phyloP scores from a whole-genome alignment of 345 rosid species.

The Syzygium jambos region DNA sequence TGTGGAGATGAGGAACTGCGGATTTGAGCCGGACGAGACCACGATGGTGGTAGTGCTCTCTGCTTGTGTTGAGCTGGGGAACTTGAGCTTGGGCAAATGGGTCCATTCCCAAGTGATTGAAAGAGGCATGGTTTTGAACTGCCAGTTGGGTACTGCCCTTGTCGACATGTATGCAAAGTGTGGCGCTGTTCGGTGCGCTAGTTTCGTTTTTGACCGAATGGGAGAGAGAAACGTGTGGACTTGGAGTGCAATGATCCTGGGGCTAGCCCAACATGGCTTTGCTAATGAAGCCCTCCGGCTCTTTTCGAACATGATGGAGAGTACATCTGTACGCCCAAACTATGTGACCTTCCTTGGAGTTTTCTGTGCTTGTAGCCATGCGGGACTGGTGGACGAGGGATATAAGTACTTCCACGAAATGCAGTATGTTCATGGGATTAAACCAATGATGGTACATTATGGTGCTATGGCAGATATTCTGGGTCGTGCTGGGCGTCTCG shows the following conservation, averaged over 20 bases:
- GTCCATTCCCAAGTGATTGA: constrained; percentile 53
- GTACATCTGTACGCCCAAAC: constrained; percentile 44
- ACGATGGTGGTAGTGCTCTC: constrained; percentile 68
- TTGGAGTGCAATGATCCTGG: constrained; percentile 91
- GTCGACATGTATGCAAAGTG: constrained; percentile 77
- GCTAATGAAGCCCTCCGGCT: constrained; percentile 53
- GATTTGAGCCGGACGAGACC: constrained; percentile 56
- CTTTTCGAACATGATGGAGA: constrained; percentile 38
- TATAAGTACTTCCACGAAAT: constrained; percentile 54
- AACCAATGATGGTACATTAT: constrained; percentile 62
- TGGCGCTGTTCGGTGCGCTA: constrained; percentile 46
- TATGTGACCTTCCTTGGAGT: constrained; percentile 82
- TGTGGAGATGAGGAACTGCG: constrained; percentile 32
- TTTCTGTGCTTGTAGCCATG: constrained; percentile 76
- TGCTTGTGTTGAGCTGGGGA: constrained; percentile 40
- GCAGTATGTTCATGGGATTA: constrained; percentile 55
- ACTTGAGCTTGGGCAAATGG: constrained; percentile 65
- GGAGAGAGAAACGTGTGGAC: constrained; percentile 68
- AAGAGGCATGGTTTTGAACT: constrained; percentile 46
- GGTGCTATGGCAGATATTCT: constrained; percentile 75
- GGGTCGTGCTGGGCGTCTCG: constrained; percentile 64
- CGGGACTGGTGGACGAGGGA: constrained; percentile 65
- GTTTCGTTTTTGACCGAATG: constrained; percentile 42
- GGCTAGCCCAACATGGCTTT: constrained; percentile 71
- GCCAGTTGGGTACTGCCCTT: constrained; percentile 68